These are phyloP conservation scores for Fragosphaeria purpurea DNA, from an alignment of 2,329 filamentous ascomycete genomes.

Conservation along the genomic window DNA sequence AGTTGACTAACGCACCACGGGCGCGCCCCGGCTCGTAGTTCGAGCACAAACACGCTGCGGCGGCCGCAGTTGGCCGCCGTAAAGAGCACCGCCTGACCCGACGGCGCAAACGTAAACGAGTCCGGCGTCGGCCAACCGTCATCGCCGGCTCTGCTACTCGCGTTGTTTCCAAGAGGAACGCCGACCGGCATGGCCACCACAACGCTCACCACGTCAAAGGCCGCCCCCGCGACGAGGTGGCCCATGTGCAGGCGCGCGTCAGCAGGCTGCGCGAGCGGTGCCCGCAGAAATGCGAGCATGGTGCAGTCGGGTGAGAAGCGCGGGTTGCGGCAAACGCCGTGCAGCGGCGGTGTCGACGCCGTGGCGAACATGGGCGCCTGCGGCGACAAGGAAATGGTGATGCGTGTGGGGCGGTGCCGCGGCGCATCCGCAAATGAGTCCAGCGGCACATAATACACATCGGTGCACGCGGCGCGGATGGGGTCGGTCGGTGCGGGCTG, in stretches of 20 bases:
- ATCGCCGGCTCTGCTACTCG: conserved; percentile 6
- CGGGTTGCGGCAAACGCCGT: conserved; percentile 15
- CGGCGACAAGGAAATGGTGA: not conserved
- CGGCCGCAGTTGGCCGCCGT: conserved; percentile 24
- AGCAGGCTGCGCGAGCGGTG: conserved; percentile 14
- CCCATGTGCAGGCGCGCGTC: conserved; percentile 23
- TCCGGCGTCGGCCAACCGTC: conserved; percentile 19
- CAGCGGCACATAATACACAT: conserved; percentile 25
- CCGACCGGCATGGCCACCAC: conserved; percentile 6
- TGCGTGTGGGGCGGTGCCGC: conserved; percentile 12
- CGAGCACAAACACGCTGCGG: conserved; percentile 22
- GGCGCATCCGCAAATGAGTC: conserved; percentile 20
- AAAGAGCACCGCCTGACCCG: conserved; percentile 24
- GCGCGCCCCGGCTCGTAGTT: conserved; percentile 19
- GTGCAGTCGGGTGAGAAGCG: conserved; percentile 28
- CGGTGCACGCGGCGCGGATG: conserved; percentile 8
- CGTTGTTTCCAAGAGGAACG: not conserved
- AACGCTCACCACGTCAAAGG: conserved; percentile 20
- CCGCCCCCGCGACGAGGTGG: conserved; percentile 18
- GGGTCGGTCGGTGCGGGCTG: conserved; percentile 13
- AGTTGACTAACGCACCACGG: conserved; percentile 14
- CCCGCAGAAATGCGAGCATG: conserved; percentile 25
- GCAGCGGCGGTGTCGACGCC: not conserved
- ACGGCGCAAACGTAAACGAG: conserved; percentile 25
- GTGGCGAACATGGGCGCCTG: not conserved